These are phyloP conservation scores for Starmerella bacillaris DNA, from an alignment of 805 yeast genomes.

Conservation along the genomic window DNA sequence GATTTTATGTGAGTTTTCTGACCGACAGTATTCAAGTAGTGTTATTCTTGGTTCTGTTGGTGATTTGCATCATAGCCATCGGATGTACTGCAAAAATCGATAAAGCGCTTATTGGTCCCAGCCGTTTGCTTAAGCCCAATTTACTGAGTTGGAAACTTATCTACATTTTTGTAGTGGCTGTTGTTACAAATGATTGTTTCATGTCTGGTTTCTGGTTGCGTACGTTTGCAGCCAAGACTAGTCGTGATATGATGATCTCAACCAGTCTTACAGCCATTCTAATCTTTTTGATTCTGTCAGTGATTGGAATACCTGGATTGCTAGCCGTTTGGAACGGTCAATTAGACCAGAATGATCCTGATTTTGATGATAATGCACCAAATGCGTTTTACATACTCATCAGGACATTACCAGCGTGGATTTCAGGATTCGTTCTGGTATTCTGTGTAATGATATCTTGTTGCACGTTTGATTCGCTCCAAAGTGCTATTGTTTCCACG, in stretches of 20 bases:
- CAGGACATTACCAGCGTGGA: conserved; percentile 66
- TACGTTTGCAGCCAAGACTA: conserved; percentile 68
- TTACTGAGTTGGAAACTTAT: conserved; percentile 74
- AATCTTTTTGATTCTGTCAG: conserved; percentile 40
- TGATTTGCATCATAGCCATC: conserved; percentile 62
- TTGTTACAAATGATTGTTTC: conserved; percentile 74
- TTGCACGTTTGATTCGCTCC: conserved; percentile 74
- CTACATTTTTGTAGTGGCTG: conserved; percentile 67
- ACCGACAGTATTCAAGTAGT: conserved; percentile 78
- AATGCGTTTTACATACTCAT: conserved; percentile 52
- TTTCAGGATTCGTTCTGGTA: conserved; percentile 61
- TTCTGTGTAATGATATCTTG: conserved; percentile 59
- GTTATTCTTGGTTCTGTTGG: conserved; percentile 44
- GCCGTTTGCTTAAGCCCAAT: conserved; percentile 45
- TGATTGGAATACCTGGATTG: conserved; percentile 68
- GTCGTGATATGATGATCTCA: conserved; percentile 58
- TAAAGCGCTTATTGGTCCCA: conserved; percentile 38
- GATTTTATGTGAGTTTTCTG: conserved; percentile 70
- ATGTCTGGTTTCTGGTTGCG: conserved; percentile 85
- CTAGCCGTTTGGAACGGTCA: conserved; percentile 80
- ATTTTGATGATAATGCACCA: conserved; percentile 36
- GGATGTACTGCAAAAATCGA: conserved; percentile 36
- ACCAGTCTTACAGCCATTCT: conserved; percentile 55
- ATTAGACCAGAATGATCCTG: conserved; percentile 26
- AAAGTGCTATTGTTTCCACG: conserved; percentile 72